Percentiles rank a stretch among this genome's conserved stretches.
These are phyloP conservation scores for Verticillium tricorpus DNA, from an alignment of 2,329 filamentous ascomycete species.

Conservation along the genomic window DNA sequence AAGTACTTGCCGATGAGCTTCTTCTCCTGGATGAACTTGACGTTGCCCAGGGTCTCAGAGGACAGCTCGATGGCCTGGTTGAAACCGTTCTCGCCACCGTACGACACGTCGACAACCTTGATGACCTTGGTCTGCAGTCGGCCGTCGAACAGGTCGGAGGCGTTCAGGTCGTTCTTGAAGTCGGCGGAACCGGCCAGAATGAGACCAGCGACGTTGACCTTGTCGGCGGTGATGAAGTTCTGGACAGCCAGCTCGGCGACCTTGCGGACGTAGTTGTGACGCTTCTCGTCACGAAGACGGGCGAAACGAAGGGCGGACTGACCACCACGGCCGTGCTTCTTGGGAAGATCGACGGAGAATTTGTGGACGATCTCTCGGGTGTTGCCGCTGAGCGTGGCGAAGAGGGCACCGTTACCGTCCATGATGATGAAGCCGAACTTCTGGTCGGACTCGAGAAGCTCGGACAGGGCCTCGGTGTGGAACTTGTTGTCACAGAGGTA, in stretches of 20 bases:
- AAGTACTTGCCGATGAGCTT: slow-evolving; percentile 99
- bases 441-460: slow-evolving; percentile 96
- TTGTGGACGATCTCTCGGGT: slow-evolving; percentile 96
- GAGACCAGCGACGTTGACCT: slow-evolving; percentile 93
- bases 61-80: slow-evolving; percentile 98
- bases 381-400: slow-evolving; percentile 95
- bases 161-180: slow-evolving; percentile 99
- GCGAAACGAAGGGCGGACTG: slow-evolving; percentile 99
- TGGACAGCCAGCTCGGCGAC: slow-evolving; percentile 96
- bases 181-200: slow-evolving; percentile 96
- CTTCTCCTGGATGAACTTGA: slow-evolving; percentile 99
- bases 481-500: slow-evolving; percentile 99
- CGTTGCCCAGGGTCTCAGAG: slow-evolving; percentile 92
- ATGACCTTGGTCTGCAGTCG: slow-evolving; percentile 93
- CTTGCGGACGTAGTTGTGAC: slow-evolving; percentile 99
- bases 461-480: slow-evolving; percentile 93
- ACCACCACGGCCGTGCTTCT: slow-evolving; percentile 99
- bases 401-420: slow-evolving; percentile 97
- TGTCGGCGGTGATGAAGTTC: slow-evolving; percentile 98
- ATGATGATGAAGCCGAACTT: slow-evolving; percentile 99
- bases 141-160: slow-evolving; percentile 93
- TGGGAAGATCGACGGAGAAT: slow-evolving; percentile 96
- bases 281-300: slow-evolving; percentile 98
- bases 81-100: slow-evolving; percentile 98
- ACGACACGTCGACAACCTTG: slow-evolving; percentile 98